A percentile compares a stretch with the other conserved stretches of the same genome.
These are phyloP conservation scores for Clausena lansium DNA, from an alignment of 345 rosid species.

Conservation along the genomic window DNA sequence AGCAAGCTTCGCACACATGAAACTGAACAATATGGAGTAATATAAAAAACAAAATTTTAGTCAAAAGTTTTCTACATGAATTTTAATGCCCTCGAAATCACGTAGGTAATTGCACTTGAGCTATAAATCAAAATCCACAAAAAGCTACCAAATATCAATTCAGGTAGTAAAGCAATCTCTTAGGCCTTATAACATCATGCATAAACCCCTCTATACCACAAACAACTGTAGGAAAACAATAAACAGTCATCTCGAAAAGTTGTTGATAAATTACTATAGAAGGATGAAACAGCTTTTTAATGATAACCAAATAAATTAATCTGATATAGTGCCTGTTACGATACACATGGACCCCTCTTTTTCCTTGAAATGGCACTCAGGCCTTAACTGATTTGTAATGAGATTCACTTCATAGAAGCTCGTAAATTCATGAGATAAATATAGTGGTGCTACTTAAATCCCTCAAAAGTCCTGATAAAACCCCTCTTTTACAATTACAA, in stretches of 20 bases:
- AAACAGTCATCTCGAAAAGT: not conserved
- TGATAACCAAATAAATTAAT: no score
- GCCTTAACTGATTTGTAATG: not conserved
- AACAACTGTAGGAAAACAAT: not conserved
- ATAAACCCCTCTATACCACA: not conserved
- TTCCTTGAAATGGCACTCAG: not conserved
- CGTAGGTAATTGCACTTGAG: not conserved
- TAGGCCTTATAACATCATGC: not conserved
- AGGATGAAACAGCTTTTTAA: not conserved
- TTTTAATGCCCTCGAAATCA: not conserved
- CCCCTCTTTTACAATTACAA: no score
- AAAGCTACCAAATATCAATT: not conserved
- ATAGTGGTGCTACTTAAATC: not conserved
- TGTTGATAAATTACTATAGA: no score
- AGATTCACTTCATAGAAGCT: not conserved
- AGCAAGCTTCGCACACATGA: not conserved
- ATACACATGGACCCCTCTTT: not conserved
- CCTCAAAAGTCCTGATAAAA: no score
- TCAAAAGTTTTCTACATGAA: not conserved
- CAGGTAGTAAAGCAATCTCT: not conserved
- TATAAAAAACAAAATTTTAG: not conserved
- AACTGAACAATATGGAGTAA: not conserved
- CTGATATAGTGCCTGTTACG: not conserved
- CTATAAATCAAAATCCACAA: not conserved
- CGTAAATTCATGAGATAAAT: not conserved